These are phyloP conservation scores for Macrophomina pseudophaseolina DNA, from an alignment of 2,329 filamentous ascomycete genomes.

Conservation along the genomic window DNA sequence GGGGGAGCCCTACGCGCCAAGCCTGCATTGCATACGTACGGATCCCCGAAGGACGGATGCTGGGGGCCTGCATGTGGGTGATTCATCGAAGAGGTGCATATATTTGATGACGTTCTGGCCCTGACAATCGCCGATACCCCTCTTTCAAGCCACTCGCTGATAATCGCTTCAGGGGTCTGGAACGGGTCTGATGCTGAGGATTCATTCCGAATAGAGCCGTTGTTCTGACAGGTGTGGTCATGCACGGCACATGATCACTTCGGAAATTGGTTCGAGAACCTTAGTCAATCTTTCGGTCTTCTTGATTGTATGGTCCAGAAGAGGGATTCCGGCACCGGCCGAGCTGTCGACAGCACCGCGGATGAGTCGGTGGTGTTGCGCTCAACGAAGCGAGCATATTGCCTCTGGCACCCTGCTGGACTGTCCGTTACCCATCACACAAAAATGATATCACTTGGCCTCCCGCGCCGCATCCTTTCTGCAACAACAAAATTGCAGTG, in stretches of 20 bases:
- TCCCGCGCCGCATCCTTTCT: neutral
- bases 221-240: too few species aligned
- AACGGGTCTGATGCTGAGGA: too few species aligned
- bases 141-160: neutral
- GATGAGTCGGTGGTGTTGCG: neutral
- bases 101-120: neutral
- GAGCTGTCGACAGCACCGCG: neutral
- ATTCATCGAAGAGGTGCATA: neutral
- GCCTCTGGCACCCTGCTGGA: neutral
- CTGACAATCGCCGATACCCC: constrained; percentile 2
- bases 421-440: neutral
- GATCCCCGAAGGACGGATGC: neutral
- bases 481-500: neutral
- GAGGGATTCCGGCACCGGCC: too few species aligned
- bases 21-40: constrained; percentile 1
- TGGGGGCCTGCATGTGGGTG: neutral
- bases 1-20: constrained; percentile 14
- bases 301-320: too few species aligned
- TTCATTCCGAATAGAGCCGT: too few species aligned
- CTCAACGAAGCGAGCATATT: neutral
- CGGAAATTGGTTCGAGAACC: too few species aligned
- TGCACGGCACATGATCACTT: too few species aligned
- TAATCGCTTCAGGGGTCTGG: too few species aligned
- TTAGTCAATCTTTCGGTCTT: too few species aligned
- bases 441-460: constrained; percentile 1